Evolutionary conservation across 1,139 yeast species (phyloP).

Genomic region (Kurtzmaniella quercitrusa): DNA sequence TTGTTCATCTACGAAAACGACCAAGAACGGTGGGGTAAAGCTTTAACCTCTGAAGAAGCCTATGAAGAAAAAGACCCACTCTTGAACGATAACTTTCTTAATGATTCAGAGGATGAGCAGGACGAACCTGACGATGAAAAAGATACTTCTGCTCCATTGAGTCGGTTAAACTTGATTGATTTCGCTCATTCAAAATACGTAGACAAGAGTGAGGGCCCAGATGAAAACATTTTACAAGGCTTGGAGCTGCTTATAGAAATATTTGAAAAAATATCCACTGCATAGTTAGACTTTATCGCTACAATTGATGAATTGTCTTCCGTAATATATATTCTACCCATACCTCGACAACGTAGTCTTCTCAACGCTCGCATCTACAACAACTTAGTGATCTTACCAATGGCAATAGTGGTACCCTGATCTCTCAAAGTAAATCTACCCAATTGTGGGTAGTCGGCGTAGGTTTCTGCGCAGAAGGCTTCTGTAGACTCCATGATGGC

Average conservation of each 20-base stretch:
- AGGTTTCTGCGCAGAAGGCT: constrained; percentile 92
- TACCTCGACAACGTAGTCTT: background rate
- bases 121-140: constrained; percentile 31
- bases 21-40: constrained; percentile 39
- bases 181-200: constrained; percentile 80
- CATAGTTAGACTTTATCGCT: background rate
- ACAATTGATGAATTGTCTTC: background rate
- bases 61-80: constrained; percentile 36
- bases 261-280: constrained; percentile 23
- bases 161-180: constrained; percentile 69
- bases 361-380: constrained; percentile 21
- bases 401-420: constrained; percentile 96
- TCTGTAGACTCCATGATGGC: constrained; percentile 82
- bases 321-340: background rate
- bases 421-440: constrained; percentile 98
- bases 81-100: constrained; percentile 26
- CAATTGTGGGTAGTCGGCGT: constrained; percentile 86
- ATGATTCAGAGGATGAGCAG: constrained; percentile 24
- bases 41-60: constrained; percentile 18
- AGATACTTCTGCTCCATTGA: constrained; percentile 28
- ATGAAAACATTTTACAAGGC: constrained; percentile 66
- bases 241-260: constrained; percentile 53
- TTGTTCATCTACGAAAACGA: constrained; percentile 75
- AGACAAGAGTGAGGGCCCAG: constrained; percentile 59
- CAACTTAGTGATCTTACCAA: constrained; percentile 88